Conservation (phyloP, 148 eudicot species). For the Simmondsia chinensis region DNA sequence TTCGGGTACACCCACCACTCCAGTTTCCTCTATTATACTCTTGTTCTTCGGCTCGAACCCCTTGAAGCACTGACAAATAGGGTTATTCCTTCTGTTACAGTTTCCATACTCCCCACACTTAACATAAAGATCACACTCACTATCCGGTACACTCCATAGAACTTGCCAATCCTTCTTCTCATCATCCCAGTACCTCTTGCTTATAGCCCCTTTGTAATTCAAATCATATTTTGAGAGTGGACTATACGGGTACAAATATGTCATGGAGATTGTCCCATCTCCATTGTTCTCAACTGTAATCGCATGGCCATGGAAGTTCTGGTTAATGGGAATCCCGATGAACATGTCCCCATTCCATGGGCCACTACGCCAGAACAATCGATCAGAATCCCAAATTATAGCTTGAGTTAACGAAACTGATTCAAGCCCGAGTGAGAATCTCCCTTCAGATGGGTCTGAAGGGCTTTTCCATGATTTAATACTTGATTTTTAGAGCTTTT, state of each 20-base stretch:
- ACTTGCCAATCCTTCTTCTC: conserved; percentile 1
- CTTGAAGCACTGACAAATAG: conserved; percentile 28
- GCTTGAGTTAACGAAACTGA: neutral
- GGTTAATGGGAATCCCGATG: conserved; percentile 5
- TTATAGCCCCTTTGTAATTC: neutral
- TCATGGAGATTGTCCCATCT: neutral
- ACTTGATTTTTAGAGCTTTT: neutral
- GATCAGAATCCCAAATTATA: conserved; percentile 5
- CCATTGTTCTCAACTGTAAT: conserved; percentile 9
- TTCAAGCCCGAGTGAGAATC: neutral
- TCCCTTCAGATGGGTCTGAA: conserved; percentile 9
- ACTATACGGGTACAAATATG: conserved; percentile 1
- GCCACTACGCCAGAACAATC: conserved; percentile 7
- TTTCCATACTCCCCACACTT: conserved; percentile 30
- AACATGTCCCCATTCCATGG: conserved; percentile 21
- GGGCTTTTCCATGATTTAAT: conserved; percentile 7
- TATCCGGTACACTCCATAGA: neutral
- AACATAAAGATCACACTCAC: conserved; percentile 22
- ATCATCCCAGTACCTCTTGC: conserved; percentile 13
- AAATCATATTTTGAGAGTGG: conserved; percentile 4
- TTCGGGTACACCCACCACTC: conserved; percentile 44
- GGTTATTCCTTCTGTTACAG: conserved; percentile 12
- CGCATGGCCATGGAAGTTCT: neutral
- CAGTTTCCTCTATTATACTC: conserved; percentile 40
- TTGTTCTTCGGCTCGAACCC: conserved; percentile 29